Percentiles rank a stretch among this genome's conserved stretches.
Evolutionary conservation across 495 filamentous ascomycete genomes (phyloP).

Genomic region (Lophiostoma macrostomum): DNA sequence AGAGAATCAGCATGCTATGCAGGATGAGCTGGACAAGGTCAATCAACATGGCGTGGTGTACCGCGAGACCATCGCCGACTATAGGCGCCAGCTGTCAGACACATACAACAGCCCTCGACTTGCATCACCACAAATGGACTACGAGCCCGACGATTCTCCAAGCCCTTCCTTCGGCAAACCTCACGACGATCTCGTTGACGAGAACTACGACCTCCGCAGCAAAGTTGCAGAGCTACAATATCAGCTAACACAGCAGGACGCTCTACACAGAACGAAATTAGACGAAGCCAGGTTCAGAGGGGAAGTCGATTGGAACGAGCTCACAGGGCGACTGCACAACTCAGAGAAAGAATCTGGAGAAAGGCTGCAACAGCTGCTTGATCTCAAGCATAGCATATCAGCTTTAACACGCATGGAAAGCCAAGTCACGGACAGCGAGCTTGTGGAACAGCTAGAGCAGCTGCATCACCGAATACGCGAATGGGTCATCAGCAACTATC

Average conservation of each 20-base stretch:
- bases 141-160: conserved; percentile 6
- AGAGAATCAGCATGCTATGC: conserved; percentile 24
- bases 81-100: conserved; percentile 15
- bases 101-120: conserved; percentile 5
- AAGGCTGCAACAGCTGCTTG: conserved; percentile 33
- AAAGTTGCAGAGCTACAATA: conserved; percentile 27
- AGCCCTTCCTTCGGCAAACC: conserved; percentile 4
- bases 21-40: conserved; percentile 25
- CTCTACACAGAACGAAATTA: background rate
- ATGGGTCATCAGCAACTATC: conserved; percentile 41
- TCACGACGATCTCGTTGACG: conserved; percentile 14
- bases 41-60: conserved; percentile 13
- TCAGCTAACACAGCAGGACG: conserved; percentile 14
- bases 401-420: conserved; percentile 34
- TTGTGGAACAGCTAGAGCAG: conserved; percentile 33
- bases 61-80: conserved; percentile 22
- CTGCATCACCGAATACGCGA: conserved; percentile 39
- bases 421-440: conserved; percentile 37
- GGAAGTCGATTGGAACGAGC: conserved; percentile 26
- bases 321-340: conserved; percentile 19
- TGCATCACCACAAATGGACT: conserved; percentile 3
- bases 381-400: conserved; percentile 39
- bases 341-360: conserved; percentile 34
- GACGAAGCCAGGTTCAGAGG: conserved; percentile 1
- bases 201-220: conserved; percentile 22